Evolutionary conservation across 352 stramenopile species (phyloP).

Genomic region (Phytophthora sansomeana): DNA sequence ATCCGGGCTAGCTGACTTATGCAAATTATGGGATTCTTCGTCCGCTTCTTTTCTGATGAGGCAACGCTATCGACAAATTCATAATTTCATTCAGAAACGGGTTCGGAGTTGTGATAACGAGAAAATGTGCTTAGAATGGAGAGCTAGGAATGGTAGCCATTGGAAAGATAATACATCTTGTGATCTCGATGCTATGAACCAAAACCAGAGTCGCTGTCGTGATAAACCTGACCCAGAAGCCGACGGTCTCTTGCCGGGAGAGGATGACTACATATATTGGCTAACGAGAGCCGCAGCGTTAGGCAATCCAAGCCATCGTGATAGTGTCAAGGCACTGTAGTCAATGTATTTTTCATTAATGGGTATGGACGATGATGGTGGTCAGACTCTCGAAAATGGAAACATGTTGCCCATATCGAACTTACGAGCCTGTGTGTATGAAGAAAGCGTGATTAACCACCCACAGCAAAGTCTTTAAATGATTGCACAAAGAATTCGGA

Average conservation of each 20-base stretch:
- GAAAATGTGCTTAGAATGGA: constrained; percentile 1
- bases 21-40: background rate
- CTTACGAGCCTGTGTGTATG: too few species aligned
- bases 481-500: background rate
- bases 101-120: background rate
- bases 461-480: background rate
- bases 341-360: background rate
- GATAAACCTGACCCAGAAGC: background rate
- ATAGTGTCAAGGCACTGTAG: background rate
- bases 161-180: background rate
- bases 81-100: background rate
- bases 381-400: background rate
- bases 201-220: background rate
- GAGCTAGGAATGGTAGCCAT: background rate
- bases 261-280: background rate
- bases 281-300: background rate
- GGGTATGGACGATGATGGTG: too few species aligned
- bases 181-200: background rate
- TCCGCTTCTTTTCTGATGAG: background rate
- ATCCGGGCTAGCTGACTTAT: background rate
- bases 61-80: background rate
- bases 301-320: background rate
- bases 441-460: background rate
- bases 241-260: background rate
- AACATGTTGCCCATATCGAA: background rate